Base-by-base conservation (phyloP, 305 asterid species). In the Solanum chacoense region DNA sequence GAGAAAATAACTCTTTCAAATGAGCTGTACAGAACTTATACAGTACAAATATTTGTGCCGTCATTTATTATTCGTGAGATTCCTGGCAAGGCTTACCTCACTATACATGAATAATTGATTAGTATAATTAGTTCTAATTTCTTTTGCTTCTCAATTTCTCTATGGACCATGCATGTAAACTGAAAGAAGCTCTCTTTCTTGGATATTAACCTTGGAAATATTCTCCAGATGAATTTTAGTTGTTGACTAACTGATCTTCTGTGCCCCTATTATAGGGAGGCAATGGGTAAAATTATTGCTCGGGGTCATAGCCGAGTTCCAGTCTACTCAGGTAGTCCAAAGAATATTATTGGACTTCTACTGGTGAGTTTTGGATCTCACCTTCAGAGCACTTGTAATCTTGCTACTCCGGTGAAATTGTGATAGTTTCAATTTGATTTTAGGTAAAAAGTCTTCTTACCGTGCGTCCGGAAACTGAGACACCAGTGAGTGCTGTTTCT, bases 261-360 rank as follows among this genome's bases (percentile, higher is more conserved):
- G 50, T 29, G 86, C 55, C 84, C 76, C 85, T 89, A 80, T 85
- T 65, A 88, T 91, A 95, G 99, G 98, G 98, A 96, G 89, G 98
- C 96, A 85, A 93, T 95, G 94, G 96, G 98, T 69, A 95, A 95
- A 93, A 86, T 96, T 88, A 93, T 95, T 81, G 96, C 97, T 88
- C 95, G 98, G 55, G 98, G 99, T 88, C 98, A 96, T 88, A 96
- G 99, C 91, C 94, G 99, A 89, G 96, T 96, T 91, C 99, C 98
- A 86, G 98, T 96, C 86, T 95, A 94, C 90, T 91, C 95, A 69
- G 99, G 98, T 65, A 94, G 91, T 89, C 94, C 94, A 11, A 95
- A 89, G 89, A 96, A 95, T 89, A 89, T 96, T n/a, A 95, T 95
- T 89, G 98, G 99, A 91, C 95, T 96, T 91, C 86, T 96, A 85